These are phyloP conservation scores for Zhuliangozyma parablackwelliae DNA, from an alignment of 1,139 yeast species.

Conservation along the genomic window DNA sequence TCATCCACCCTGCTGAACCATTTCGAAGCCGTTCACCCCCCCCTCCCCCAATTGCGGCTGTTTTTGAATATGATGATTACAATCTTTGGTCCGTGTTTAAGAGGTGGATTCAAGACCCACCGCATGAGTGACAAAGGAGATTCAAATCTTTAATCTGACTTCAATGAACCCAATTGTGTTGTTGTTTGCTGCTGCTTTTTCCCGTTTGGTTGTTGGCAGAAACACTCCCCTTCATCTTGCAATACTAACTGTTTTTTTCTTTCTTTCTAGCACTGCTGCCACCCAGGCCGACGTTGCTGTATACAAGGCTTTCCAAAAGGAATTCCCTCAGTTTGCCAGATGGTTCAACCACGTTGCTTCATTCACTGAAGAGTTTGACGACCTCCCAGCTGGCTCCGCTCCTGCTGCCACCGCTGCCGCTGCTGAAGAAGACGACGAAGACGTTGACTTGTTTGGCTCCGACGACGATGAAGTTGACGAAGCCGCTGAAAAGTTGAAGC, in stretches of 20 bases:
- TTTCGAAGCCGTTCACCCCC: too few species aligned
- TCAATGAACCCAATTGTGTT: not conserved
- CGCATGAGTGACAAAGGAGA: constrained; percentile 76
- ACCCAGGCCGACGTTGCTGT: constrained; percentile 94
- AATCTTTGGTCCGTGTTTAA: constrained; percentile 92
- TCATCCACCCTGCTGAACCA: too few species aligned
- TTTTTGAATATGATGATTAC: constrained; percentile 57
- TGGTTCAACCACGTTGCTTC: constrained; percentile 98
- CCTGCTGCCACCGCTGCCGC: constrained; percentile 50
- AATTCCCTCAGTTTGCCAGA: constrained; percentile 93
- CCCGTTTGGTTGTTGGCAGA: too few species aligned
- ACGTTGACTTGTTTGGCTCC: constrained; percentile 93
- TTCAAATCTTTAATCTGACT: constrained; percentile 43
- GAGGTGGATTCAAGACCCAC: constrained; percentile 94
- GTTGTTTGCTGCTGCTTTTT: not conserved
- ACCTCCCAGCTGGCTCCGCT: constrained; percentile 74
- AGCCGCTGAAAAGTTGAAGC: constrained; percentile 95
- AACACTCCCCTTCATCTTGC: too few species aligned
- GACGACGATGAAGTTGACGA: constrained; percentile 92
- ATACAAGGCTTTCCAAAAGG: constrained; percentile 90
- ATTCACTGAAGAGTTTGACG: constrained; percentile 76
- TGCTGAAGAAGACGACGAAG: constrained; percentile 80
- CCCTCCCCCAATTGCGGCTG: too few species aligned
- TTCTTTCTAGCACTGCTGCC: constrained; percentile 59
- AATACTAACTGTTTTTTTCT: constrained; percentile 8